Base-by-base conservation (phyloP, 331 rosid species). In the Spiraea crenata region DNA sequence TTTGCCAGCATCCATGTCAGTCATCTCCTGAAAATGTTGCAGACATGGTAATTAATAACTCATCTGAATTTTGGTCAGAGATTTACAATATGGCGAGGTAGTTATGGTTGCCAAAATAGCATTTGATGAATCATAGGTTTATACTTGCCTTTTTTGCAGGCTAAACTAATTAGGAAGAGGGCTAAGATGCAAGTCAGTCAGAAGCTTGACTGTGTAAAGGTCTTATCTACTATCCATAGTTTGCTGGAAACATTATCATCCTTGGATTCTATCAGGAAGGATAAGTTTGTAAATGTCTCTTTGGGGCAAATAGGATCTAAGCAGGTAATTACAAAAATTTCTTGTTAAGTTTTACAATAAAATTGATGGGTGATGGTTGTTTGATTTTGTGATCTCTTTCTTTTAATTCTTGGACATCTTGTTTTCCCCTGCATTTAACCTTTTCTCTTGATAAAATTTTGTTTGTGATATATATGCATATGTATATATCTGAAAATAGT, bases 1-100 rank as follows among this genome's bases (percentile, higher is more conserved):
- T 93, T 65, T 85, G 97, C 80, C 87, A 78, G 76, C 87, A 87
- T 76, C 88, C 90, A 58, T 76, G 73, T 69, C 87, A 96, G 98
- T 73, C 95, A n/a, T 82, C 89, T 77, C 70, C 81, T 69, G 72
- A 84, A 80, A 87, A 78, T 72, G 72, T 90, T 75, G 52, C 75
- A 52, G 82, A 84, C 74, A 74, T 87, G 98, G 98, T 93, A 48
- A 66, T 35, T 48, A 34, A 47, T 16, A 48, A 49, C 48, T 50
- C 48, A 8, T 46, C 25, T 67, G 25, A 16, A 34, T 34, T 66
- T 40, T 49, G 11, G 44, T 67, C 17, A 67, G 5, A 35, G 34
- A 63, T 63, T 48, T 49, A 34, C 17, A 40, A 67, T 56, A 31
- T 62, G 31, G 65, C 71, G 56, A 16, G 73, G 64, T 61, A 49